Percentiles rank a stretch among this genome's conserved stretches.
phyloP scores from a whole-genome alignment of 208 protist species.

The Acanthamoeba triangularis region DNA sequence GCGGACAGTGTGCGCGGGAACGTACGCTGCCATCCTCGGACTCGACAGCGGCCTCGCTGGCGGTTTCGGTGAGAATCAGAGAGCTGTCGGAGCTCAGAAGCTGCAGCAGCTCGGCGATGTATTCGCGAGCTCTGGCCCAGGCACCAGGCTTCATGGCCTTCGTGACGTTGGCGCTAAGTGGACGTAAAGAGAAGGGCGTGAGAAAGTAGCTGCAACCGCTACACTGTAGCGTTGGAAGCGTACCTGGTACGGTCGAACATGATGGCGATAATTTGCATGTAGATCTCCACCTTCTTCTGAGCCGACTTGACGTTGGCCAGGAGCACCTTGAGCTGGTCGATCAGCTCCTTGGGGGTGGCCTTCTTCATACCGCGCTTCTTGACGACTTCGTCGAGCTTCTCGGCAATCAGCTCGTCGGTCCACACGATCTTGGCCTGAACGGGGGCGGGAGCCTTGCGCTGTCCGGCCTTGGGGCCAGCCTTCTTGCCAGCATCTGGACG shows the following conservation, averaged over 20 bases:
- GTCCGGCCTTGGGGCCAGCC: background rate
- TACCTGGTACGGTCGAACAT: conserved; percentile 70
- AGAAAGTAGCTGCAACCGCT: background rate
- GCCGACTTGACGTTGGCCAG: conserved; percentile 54
- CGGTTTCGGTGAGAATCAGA: conserved; percentile 16
- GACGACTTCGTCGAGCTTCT: conserved; percentile 65
- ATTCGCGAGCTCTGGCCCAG: background rate
- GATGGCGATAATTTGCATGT: conserved; percentile 56
- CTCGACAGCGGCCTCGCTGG: conserved; percentile 22
- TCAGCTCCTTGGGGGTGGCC: conserved; percentile 50
- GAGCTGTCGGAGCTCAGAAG: conserved; percentile 33
- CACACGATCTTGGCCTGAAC: conserved; percentile 42
- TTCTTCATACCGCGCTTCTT: conserved; percentile 72
- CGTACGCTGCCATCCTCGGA: conserved; percentile 31
- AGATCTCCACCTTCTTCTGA: conserved; percentile 72
- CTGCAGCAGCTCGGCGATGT: conserved; percentile 56
- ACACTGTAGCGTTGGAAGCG: background rate
- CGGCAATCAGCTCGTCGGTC: conserved; percentile 45
- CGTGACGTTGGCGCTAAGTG: conserved; percentile 44
- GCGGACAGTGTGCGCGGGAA: background rate
- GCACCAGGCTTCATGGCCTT: conserved; percentile 57
- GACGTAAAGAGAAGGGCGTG: background rate
- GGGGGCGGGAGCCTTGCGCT: background rate
- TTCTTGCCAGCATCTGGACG: background rate
- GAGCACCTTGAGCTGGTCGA: conserved; percentile 62